Conservation (phyloP, 2,329 filamentous ascomycete genomes). For the Oidium heveae region DNA sequence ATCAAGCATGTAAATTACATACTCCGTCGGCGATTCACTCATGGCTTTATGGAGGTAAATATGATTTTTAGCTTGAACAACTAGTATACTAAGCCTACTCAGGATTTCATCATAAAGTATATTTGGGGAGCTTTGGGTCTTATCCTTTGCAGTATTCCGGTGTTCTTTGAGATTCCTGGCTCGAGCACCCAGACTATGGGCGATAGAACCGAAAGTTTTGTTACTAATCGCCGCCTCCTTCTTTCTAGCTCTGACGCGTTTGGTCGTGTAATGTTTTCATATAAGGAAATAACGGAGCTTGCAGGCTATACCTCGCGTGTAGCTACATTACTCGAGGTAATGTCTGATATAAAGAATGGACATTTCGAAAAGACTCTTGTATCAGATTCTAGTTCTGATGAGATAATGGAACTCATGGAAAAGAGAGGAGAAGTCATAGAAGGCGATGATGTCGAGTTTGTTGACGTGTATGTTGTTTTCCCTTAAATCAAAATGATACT, state of each 20-base stretch:
- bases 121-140: conserved; percentile 92
- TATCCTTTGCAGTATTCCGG: conserved; percentile 75
- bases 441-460: conserved; percentile 63
- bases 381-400: conserved; percentile 58
- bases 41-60: conserved; percentile 71
- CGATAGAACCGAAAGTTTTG: conserved; percentile 51
- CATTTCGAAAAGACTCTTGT: conserved; percentile 94
- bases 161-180: conserved; percentile 81
- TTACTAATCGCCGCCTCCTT: conserved; percentile 81
- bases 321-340: conserved; percentile 69
- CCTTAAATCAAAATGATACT: too few species aligned
- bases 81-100: too few species aligned
- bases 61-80: too few species aligned
- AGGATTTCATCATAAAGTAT: conserved; percentile 95
- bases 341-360: conserved; percentile 74
- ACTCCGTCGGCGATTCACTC: conserved; percentile 68
- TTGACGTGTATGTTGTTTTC: conserved; percentile 35
- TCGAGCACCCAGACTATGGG: conserved; percentile 32
- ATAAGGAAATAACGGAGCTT: conserved; percentile 89
- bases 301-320: conserved; percentile 90
- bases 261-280: conserved; percentile 89
- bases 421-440: conserved; percentile 63
- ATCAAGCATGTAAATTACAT: conserved; percentile 98
- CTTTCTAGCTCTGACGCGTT: conserved; percentile 88
- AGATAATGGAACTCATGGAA: conserved; percentile 59